Base-by-base conservation (phyloP, 768 basidiomycete species). In the Pleurotus cornucopiae region DNA sequence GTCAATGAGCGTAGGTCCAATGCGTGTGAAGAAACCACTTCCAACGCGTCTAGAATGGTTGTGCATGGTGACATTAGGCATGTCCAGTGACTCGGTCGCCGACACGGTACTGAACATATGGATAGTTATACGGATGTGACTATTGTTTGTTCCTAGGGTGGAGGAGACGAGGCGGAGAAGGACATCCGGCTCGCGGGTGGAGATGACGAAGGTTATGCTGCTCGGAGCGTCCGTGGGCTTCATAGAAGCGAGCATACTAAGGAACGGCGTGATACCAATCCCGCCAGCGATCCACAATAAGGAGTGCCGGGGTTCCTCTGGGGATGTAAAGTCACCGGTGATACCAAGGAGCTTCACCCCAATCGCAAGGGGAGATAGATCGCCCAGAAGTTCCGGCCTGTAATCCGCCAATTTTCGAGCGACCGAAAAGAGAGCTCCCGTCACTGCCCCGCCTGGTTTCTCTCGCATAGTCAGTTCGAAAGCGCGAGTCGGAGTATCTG, bases 211-310 rank as follows among this genome's bases (percentile, higher is more conserved):
- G 0, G 68, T 67, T n/a, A 86, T 70, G 58, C 82, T 75, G 58
- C 67, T 67, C 26, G 55, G 23, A 14, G 49, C 47, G 16, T 58
- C 44, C 49, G 57, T 23, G 47, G 39, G 3, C 14, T 60, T 54
- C 12, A 69, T 53, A 4, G 62, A 63, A 14, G 60, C 53, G 0
- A 83, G 70, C 78, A 85, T 76, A 23, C 76, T 75, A n/a, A 86
- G 62, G 66, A 83, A 86, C 0, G 83, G 85, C 14, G 85, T 86
- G 16, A 86, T 46, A 2, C 85, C 84, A 40, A 87, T 85, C 0
- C 85, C 85, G 20, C 83, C 84, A 1, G 82, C 83, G n/a, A 82
- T 67, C 82, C 82, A 85, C 23, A 84, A 65, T 25, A 83, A 61
- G 30, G 70, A 70, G 13, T 57, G 63, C 7, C 58, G 60, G 25